Conservation (phyloP, 768 basidiomycete species). For the Chalciporus piperatus region DNA sequence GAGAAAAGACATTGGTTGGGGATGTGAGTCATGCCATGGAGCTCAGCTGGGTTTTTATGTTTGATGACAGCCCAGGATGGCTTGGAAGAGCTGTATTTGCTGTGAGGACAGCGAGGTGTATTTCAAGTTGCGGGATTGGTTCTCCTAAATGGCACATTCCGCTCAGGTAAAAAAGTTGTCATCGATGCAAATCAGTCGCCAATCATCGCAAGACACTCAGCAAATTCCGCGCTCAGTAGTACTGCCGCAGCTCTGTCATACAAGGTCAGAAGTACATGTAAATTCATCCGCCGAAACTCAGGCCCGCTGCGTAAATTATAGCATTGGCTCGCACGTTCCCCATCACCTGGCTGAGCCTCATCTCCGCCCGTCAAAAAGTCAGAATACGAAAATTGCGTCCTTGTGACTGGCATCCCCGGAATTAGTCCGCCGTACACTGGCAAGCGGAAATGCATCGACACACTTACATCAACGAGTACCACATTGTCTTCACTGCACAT, state of each 20-base stretch:
- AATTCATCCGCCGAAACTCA: no score
- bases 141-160: conserved; percentile 7
- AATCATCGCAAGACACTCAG: background rate
- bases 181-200: background rate
- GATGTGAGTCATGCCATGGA: background rate
- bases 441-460: background rate
- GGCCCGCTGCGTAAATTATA: no score
- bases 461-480: conserved; percentile 47
- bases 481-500: conserved; percentile 60
- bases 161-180: background rate
- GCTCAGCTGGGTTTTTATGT: conserved; percentile 20
- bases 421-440: background rate
- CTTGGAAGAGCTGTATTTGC: conserved; percentile 11
- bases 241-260: background rate
- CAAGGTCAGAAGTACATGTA: no score
- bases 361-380: conserved; percentile 21
- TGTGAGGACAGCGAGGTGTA: no score
- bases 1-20: conserved; percentile 23
- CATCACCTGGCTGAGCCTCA: background rate
- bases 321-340: background rate
- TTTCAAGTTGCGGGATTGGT: no score
- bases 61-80: conserved; percentile 14
- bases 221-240: background rate
- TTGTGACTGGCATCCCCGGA: conserved; percentile 13
- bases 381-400: conserved; percentile 28